Evolutionary conservation across 805 yeast species (phyloP), one percentile per base, ranked within the genome.

Genomic region (Ogataea polymorpha): DNA sequence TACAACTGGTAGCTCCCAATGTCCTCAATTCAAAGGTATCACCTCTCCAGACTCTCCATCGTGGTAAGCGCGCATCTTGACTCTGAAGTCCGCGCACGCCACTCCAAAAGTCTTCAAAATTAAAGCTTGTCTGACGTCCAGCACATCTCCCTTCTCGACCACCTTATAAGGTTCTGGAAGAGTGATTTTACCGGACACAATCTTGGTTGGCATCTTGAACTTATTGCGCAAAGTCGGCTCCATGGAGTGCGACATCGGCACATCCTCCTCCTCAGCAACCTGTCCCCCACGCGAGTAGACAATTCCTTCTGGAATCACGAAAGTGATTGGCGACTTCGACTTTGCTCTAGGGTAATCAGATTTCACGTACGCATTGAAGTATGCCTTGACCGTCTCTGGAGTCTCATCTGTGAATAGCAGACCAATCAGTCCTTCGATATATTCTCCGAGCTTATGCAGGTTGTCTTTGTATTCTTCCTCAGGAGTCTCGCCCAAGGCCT

Each of bases 231-330:
- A 66, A 29, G 96, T 87, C 56, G 89, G 87, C 66, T 93, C 99
- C 68, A 95, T 75, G 5, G 98, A 88, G 62, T 93, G 99, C 10
- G 95, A 83, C 86, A 93, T 82, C 54, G 97, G 96, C 15, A 93
- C 89, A 64, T 93, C 99, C 50, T 93, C 98, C 59, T 89, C 97
- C 17, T 62, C 67, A 23, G 96, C 74, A 37, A 90, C 70, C 66
- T 87, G 95, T 16, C 99, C 99, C 56, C 96, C 99, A 62, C 96
- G 82, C 15, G 98, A 86, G 64, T 88, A 90, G 7, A 93, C 82
- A 39, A 88, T 75, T 35, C 99, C 99, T 45, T 74, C 88, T 21
- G 99, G 98, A 42, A 93, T 74, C 5, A 79, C 75, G 66, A 93
- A 90, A 37, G 85, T 79, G 45, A 91, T 70, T 41, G 98, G 95